A percentile compares a stretch with the other conserved stretches of the same genome.
These are phyloP conservation scores for Fusarium sp. DNA, from an alignment of 2,329 filamentous ascomycete species.

Conservation along the genomic window DNA sequence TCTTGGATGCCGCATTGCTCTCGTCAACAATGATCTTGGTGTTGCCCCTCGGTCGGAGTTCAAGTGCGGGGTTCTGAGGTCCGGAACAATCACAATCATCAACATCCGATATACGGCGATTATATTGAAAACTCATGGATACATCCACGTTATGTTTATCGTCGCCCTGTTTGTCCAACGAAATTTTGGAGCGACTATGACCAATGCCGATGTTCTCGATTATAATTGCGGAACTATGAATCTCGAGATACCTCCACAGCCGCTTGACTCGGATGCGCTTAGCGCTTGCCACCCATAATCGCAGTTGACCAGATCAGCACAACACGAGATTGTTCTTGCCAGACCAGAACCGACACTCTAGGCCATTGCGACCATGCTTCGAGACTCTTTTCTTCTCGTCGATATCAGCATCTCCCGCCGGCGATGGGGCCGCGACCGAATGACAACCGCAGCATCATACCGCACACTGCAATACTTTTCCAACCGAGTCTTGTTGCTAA, in stretches of 20 bases:
- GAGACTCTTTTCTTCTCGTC: background rate
- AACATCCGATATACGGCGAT: conserved; percentile 8
- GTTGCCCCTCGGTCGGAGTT: conserved; percentile 27
- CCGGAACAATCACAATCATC: conserved; percentile 2
- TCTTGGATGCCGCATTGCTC: background rate
- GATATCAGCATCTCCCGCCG: background rate
- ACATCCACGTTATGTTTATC: background rate
- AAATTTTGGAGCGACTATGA: background rate
- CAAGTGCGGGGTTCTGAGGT: conserved; percentile 38
- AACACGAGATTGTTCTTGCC: background rate
- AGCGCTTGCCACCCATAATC: background rate
- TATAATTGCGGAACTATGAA: background rate
- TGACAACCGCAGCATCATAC: conserved; percentile 12
- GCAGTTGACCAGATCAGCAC: background rate
- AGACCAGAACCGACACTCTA: background rate
- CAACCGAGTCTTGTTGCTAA: conserved; percentile 21
- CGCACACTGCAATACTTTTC: background rate
- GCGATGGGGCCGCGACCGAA: background rate
- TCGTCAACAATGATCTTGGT: conserved; percentile 6
- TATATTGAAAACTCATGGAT: background rate
- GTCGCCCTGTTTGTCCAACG: background rate
- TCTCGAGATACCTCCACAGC: background rate
- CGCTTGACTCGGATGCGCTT: background rate
- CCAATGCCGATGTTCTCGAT: background rate
- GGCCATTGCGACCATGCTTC: background rate